These are phyloP conservation scores for Uromyces viciae-fabae DNA, from an alignment of 1,284 basidiomycete species.

Conservation along the genomic window DNA sequence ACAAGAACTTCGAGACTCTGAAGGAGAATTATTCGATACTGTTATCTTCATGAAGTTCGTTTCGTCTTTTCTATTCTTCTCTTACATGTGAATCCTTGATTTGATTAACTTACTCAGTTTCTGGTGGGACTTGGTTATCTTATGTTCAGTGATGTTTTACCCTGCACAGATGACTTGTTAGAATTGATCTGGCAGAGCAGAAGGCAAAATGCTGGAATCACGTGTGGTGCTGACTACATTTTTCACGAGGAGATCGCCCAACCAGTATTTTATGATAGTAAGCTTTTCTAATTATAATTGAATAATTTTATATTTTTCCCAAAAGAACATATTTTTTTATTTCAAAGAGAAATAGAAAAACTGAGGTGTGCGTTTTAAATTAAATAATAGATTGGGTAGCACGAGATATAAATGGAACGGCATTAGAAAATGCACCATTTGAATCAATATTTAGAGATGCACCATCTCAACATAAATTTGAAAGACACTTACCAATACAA, in stretches of 20 bases:
- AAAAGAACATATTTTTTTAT: too few relatives aligned
- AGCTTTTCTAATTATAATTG: constrained; percentile 7
- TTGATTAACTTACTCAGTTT: neutral
- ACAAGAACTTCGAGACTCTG: constrained; percentile 80
- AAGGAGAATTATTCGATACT: constrained; percentile 85
- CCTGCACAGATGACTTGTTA: constrained; percentile 88
- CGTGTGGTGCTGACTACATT: constrained; percentile 95
- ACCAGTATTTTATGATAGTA: constrained; percentile 47
- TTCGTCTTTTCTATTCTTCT: neutral
- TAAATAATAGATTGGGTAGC: constrained; percentile 70
- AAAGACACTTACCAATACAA: constrained; percentile 82
- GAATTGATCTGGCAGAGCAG: constrained; percentile 92
- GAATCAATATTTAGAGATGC: constrained; percentile 83
- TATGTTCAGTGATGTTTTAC: constrained; percentile 72
- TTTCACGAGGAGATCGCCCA: constrained; percentile 84
- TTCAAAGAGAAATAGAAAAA: neutral
- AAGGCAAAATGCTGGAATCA: constrained; percentile 87
- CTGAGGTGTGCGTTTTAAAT: neutral
- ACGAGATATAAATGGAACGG: constrained; percentile 91
- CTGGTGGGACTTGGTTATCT: neutral
- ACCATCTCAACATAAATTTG: constrained; percentile 71
- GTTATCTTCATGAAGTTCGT: constrained; percentile 81
- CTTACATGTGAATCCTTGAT: neutral
- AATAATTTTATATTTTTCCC: neutral
- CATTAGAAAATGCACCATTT: constrained; percentile 91